Evolutionary conservation across 1,139 yeast species (phyloP).

Genomic region (Pichia sp.): DNA sequence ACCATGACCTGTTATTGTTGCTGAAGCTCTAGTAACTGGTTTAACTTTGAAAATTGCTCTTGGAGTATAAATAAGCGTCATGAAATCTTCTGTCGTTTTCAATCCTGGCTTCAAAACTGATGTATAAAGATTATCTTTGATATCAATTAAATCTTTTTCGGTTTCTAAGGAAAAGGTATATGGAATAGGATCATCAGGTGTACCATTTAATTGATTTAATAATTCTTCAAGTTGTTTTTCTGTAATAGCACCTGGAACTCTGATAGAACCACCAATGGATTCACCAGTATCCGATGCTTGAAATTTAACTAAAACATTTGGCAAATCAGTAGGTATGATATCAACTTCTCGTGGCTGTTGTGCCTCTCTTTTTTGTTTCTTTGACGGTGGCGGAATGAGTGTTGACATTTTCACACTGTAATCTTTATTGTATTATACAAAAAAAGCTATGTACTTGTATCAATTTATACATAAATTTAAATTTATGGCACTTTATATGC

Average conservation of each 20-base stretch:
- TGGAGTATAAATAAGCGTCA: conserved; percentile 89
- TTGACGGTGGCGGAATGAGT: conserved; percentile 86
- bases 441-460: no score
- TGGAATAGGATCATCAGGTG: conserved; percentile 80
- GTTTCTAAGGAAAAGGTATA: conserved; percentile 70
- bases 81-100: conserved; percentile 86
- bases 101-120: conserved; percentile 82
- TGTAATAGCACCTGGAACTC: conserved; percentile 87
- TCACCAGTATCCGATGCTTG: conserved; percentile 97
- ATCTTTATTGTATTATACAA: no score
- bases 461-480: no score
- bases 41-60: conserved; percentile 90
- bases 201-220: conserved; percentile 64
- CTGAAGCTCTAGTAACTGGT: conserved; percentile 85
- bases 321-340: conserved; percentile 69
- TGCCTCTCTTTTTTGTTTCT: conserved; percentile 78
- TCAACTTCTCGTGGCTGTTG: conserved; percentile 76
- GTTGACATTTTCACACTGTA: no score
- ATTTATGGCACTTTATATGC: no score
- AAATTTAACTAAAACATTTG: conserved; percentile 81
- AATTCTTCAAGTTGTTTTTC: conserved; percentile 86
- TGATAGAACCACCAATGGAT: conserved; percentile 70
- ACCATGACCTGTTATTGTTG: conserved; percentile 94
- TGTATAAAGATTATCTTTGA: conserved; percentile 66
- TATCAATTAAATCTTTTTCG: conserved; percentile 56